A percentile compares a stretch with the other conserved stretches of the same genome.
phyloP scores from a whole-genome alignment of 805 yeast species.

The Wickerhamomyces strasburgensis region DNA sequence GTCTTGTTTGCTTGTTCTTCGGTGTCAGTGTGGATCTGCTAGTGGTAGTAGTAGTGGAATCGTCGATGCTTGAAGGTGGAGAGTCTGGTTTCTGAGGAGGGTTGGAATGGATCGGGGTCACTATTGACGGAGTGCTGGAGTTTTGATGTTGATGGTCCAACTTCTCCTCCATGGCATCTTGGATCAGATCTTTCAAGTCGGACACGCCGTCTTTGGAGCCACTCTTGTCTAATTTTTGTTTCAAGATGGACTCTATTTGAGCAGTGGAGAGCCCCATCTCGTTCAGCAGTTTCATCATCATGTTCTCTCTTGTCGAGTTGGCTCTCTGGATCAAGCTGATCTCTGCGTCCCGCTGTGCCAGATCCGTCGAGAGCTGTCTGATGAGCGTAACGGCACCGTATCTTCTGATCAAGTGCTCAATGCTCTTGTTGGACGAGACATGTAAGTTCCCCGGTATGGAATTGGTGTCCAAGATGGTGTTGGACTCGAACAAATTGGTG shows the following conservation, averaged over 20 bases:
- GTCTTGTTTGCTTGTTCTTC: conserved; percentile 11
- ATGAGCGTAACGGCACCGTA: conserved; percentile 34
- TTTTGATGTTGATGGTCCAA: conserved; percentile 6
- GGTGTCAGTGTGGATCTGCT: conserved; percentile 8
- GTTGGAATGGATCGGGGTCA: neutral
- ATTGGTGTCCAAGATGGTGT: conserved; percentile 5
- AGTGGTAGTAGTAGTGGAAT: neutral
- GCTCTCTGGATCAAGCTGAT: conserved; percentile 33
- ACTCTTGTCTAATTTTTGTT: conserved; percentile 12
- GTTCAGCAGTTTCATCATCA: conserved; percentile 28
- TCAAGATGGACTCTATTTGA: conserved; percentile 32
- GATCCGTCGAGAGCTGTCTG: conserved; percentile 42
- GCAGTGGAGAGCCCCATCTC: conserved; percentile 34
- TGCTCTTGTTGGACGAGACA: conserved; percentile 24
- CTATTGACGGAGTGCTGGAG: neutral
- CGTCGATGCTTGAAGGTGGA: conserved; percentile 3
- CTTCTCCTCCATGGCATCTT: conserved; percentile 28
- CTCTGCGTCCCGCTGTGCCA: conserved; percentile 44
- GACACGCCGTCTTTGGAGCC: conserved; percentile 2
- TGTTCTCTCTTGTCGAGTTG: conserved; percentile 32
- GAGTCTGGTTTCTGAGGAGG: conserved; percentile 2
- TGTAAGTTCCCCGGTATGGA: conserved; percentile 33
- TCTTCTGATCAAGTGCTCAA: conserved; percentile 28
- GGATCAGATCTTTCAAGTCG: conserved; percentile 26
- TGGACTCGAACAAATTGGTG: conserved; percentile 10